phyloP scores from a whole-genome alignment of 305 asterid genomes.

The Solanum hybrid region DNA sequence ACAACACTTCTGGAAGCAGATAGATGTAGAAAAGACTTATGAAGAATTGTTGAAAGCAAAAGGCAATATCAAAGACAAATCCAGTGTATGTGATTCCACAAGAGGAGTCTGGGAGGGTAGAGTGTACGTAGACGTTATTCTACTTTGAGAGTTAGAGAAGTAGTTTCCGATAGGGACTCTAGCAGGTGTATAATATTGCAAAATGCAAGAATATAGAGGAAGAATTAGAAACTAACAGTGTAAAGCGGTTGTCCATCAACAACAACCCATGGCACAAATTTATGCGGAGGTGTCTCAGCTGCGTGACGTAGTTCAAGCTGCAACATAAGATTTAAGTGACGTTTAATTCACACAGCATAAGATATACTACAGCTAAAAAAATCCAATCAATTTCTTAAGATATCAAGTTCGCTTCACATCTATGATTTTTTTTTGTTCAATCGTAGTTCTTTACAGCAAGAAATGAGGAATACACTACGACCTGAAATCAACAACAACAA shows the following conservation, averaged over 20 bases:
- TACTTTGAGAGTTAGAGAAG: neutral
- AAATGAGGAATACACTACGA: neutral
- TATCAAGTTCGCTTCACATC: neutral
- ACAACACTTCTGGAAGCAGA: neutral
- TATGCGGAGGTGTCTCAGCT: conserved; percentile 76
- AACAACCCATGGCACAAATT: conserved; percentile 79
- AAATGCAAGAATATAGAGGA: neutral
- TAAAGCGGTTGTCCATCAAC: conserved; percentile 88
- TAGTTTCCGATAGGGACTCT: neutral
- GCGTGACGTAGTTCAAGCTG: conserved; percentile 73
- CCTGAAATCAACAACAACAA: neutral
- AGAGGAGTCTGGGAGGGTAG: neutral
- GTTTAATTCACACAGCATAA: conserved; percentile 8
- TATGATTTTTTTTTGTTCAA: neutral
- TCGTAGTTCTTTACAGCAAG: neutral
- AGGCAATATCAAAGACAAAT: neutral
- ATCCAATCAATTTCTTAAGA: neutral
- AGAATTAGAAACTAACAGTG: conserved; percentile 43
- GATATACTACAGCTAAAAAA: neutral
- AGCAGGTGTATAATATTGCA: neutral
- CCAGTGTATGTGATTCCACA: neutral
- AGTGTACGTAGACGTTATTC: neutral
- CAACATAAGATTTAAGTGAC: conserved; percentile 12
- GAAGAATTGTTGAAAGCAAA: neutral
- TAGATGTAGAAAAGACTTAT: neutral